Percentiles rank a stretch among this genome's conserved stretches.
These are phyloP conservation scores for Metschnikowia continentalis DNA, from an alignment of 805 yeast species.

Conservation along the genomic window DNA sequence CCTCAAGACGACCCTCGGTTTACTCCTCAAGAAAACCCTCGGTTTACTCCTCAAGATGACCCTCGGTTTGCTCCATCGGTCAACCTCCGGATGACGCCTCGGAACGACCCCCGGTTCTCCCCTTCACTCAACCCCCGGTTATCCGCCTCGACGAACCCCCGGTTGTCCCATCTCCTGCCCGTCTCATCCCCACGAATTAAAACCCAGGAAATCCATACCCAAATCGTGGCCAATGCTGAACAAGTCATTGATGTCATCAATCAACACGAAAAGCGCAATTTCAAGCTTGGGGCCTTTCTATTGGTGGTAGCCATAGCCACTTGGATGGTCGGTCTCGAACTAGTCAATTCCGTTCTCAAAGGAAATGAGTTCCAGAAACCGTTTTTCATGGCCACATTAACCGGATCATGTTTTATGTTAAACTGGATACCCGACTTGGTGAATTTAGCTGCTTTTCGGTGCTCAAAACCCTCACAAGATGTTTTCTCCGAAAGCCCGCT, in stretches of 20 bases:
- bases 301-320: conserved; percentile 40
- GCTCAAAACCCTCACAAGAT: conserved; percentile 10
- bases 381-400: conserved; percentile 41
- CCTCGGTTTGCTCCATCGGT: not conserved
- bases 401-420: conserved; percentile 46
- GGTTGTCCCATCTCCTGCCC: not conserved
- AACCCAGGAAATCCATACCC: conserved; percentile 14
- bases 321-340: conserved; percentile 48
- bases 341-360: conserved; percentile 47
- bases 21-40: not conserved
- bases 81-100: too few species aligned
- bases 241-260: conserved; percentile 35
- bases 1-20: not conserved
- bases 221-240: conserved; percentile 9
- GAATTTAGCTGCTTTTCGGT: not conserved
- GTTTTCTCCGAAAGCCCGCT: conserved; percentile 12
- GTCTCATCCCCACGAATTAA: conserved; percentile 13
- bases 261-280: conserved; percentile 39
- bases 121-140: too few species aligned
- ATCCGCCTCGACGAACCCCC: not conserved
- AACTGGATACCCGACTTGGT: conserved; percentile 40
- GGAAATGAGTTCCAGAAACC: conserved; percentile 48
- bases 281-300: conserved; percentile 41
- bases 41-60: too few species aligned
- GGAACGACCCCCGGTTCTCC: too few species aligned